phyloP scores from a whole-genome alignment of 2,329 filamentous ascomycete genomes.

The Didymella glomerata region DNA sequence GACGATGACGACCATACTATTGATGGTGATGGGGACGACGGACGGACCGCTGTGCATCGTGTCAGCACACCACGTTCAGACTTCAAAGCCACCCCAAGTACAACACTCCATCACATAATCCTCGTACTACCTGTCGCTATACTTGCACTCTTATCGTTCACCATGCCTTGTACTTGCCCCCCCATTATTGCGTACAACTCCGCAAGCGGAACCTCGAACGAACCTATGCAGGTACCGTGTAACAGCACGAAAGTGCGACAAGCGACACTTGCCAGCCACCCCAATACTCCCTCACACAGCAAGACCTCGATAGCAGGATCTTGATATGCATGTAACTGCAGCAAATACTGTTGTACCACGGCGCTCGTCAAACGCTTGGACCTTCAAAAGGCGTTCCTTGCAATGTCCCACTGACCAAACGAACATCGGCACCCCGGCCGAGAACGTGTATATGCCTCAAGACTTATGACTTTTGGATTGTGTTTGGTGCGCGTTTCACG shows the following conservation, averaged over 20 bases:
- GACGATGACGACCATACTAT: no score
- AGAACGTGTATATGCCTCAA: slow-evolving; percentile 21
- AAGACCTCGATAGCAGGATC: background rate
- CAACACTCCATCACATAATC: background rate
- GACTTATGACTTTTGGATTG: slow-evolving; percentile 11
- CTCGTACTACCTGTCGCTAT: slow-evolving; percentile 2
- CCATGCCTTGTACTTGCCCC: background rate
- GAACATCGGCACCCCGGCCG: slow-evolving; percentile 12
- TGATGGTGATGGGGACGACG: slow-evolving; percentile 9
- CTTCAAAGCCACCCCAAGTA: background rate
- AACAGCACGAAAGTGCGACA: background rate
- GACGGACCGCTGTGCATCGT: background rate
- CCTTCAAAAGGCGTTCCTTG: slow-evolving; percentile 16
- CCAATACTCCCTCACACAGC: background rate
- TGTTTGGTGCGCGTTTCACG: slow-evolving; percentile 1
- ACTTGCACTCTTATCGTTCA: slow-evolving; percentile 3
- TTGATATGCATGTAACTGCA: background rate
- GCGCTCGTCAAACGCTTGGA: slow-evolving; percentile 24
- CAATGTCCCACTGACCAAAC: slow-evolving; percentile 12
- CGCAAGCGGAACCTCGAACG: slow-evolving; percentile 1
- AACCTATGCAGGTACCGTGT: slow-evolving; percentile 1
- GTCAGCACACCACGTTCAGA: background rate
- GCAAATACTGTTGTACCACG: slow-evolving; percentile 19
- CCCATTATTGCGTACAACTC: background rate
- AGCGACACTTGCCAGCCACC: background rate